These are phyloP conservation scores for Penicillium sp. DNA, from an alignment of 2,329 filamentous ascomycete species.

Conservation along the genomic window DNA sequence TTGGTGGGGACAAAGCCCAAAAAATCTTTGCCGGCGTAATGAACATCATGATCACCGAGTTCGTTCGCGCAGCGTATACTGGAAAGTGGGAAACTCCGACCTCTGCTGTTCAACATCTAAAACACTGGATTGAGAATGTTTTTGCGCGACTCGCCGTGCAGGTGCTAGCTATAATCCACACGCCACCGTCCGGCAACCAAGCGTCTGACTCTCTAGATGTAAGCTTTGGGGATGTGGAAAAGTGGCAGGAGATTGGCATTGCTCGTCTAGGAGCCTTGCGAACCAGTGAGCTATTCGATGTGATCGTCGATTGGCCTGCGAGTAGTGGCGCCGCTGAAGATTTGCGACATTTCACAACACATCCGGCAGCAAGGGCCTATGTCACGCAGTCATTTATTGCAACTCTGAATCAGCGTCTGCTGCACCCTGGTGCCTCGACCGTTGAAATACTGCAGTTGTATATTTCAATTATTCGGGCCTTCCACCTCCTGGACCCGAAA, in stretches of 20 bases:
- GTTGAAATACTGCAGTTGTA: constrained; percentile 66
- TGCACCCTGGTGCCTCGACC: constrained; percentile 65
- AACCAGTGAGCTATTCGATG: constrained; percentile 58
- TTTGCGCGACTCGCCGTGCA: constrained; percentile 54
- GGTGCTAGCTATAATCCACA: constrained; percentile 44
- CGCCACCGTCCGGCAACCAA: constrained; percentile 22
- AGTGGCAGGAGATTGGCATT: constrained; percentile 57
- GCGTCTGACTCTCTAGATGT: constrained; percentile 31
- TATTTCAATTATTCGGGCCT: constrained; percentile 64
- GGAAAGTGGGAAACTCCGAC: constrained; percentile 55
- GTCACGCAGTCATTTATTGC: constrained; percentile 55
- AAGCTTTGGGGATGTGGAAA: constrained; percentile 45
- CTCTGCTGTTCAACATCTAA: constrained; percentile 49
- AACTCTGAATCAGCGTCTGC: constrained; percentile 53
- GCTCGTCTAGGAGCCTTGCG: constrained; percentile 55
- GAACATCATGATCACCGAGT: constrained; percentile 56
- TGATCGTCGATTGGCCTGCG: constrained; percentile 60
- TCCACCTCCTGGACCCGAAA: constrained; percentile 62
- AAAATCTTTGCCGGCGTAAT: constrained; percentile 59
- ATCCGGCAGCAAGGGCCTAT: constrained; percentile 54
- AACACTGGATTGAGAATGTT: constrained; percentile 55
- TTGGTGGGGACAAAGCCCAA: constrained; percentile 55
- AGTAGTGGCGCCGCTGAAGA: constrained; percentile 61
- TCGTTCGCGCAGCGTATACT: constrained; percentile 56
- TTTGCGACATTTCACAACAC: constrained; percentile 56